These are phyloP conservation scores for Penicillium nucicola DNA, from an alignment of 495 filamentous ascomycete genomes.

Conservation along the genomic window DNA sequence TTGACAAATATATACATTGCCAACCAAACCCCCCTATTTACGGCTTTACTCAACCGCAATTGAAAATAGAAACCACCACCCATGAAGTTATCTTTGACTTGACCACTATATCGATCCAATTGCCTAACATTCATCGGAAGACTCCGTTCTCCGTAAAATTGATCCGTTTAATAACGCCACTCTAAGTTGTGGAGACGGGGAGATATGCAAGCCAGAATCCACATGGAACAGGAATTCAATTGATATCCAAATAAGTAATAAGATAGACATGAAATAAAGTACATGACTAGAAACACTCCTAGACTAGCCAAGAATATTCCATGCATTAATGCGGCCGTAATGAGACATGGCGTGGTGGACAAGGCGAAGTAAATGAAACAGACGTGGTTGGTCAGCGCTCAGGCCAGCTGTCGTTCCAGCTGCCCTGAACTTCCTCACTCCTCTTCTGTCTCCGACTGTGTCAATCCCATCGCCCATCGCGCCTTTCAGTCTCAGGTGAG, in stretches of 20 bases:
- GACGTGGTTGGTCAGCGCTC: slow-evolving; percentile 24
- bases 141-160: no score
- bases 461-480: slow-evolving; percentile 5
- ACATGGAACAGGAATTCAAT: not conserved
- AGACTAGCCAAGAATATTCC: not conserved
- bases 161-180: no score
- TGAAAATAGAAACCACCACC: no score
- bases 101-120: no score
- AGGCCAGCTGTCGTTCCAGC: slow-evolving; percentile 25
- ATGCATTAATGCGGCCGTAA: not conserved
- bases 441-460: slow-evolving; percentile 13
- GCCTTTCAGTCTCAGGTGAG: slow-evolving; percentile 5
- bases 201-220: slow-evolving; percentile 7
- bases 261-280: not conserved
- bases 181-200: not conserved
- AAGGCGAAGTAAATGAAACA: not conserved
- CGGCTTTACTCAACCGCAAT: no score
- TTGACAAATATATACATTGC: no score
- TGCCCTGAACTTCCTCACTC: slow-evolving; percentile 14
- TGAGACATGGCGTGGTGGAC: not conserved
- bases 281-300: not conserved
- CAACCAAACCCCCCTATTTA: no score
- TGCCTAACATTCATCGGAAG: no score
- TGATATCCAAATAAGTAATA: not conserved
- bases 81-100: no score